A percentile compares a stretch with the other conserved stretches of the same genome.
Conservation (phyloP, 768 basidiomycete species). For the Pleurotus platypus region DNA sequence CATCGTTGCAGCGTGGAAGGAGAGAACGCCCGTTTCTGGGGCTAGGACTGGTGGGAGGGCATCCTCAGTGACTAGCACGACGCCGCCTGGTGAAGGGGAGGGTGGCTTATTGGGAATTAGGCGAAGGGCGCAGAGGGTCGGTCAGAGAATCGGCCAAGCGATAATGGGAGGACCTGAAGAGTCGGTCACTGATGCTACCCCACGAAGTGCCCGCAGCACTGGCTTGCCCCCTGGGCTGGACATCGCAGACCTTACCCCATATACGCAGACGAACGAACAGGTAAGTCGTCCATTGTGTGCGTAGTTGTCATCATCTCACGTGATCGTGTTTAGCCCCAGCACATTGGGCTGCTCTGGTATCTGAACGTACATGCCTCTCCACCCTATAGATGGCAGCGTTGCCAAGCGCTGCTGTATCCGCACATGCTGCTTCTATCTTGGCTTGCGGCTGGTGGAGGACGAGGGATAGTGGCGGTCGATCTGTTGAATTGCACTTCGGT, state of each 20-base stretch:
- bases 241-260: conserved; percentile 40
- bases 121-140: conserved; percentile 35
- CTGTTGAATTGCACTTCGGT: conserved; percentile 84
- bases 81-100: conserved; percentile 32
- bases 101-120: conserved; percentile 49
- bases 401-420: conserved; percentile 79
- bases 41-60: conserved; percentile 30
- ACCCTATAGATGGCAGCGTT: conserved; percentile 79
- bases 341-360: conserved; percentile 86
- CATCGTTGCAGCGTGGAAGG: conserved; percentile 79
- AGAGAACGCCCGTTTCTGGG: conserved; percentile 54
- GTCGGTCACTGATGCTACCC: conserved; percentile 22
- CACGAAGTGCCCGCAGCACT: conserved; percentile 26
- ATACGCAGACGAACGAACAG: conserved; percentile 46
- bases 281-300: conserved; percentile 27
- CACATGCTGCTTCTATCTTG: conserved; percentile 83
- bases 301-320: conserved; percentile 14
- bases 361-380: conserved; percentile 85
- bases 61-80: conserved; percentile 32
- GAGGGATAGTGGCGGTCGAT: conserved; percentile 85
- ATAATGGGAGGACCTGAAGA: conserved; percentile 15
- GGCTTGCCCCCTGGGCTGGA: conserved; percentile 40
- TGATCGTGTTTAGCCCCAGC: conserved; percentile 61
- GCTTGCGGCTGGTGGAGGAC: conserved; percentile 78
- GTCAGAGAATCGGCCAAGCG: conserved; percentile 29